A percentile compares a stretch with the other conserved stretches of the same genome.
Evolutionary conservation across 495 filamentous ascomycete species (phyloP).

Genomic region (Talaromyces adpressus): DNA sequence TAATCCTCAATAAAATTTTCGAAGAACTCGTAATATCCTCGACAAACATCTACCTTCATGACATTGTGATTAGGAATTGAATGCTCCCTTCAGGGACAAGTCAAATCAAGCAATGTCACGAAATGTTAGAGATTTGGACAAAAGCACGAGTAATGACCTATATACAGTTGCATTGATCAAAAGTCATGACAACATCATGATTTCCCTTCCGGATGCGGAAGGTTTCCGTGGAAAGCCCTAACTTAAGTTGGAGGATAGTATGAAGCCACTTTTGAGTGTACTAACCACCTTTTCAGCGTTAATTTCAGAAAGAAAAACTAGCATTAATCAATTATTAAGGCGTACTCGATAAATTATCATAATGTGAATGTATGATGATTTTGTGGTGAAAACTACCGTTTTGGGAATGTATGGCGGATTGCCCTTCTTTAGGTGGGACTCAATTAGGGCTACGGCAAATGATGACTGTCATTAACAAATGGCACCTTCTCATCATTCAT

Average conservation of each 20-base stretch:
- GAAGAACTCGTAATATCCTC: too few relatives aligned
- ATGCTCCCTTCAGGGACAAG: too few relatives aligned
- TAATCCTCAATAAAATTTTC: too few relatives aligned
- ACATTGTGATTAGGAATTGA: too few relatives aligned
- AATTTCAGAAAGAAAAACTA: neutral
- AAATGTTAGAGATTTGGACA: neutral
- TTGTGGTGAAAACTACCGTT: neutral
- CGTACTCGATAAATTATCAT: neutral
- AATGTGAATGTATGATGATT: neutral
- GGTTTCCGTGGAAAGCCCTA: neutral
- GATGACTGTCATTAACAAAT: neutral
- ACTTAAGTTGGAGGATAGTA: neutral
- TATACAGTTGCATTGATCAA: neutral
- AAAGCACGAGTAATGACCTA: neutral
- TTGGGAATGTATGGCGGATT: neutral
- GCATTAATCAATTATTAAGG: neutral
- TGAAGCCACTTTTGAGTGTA: neutral
- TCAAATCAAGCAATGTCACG: too few relatives aligned
- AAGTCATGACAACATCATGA: constrained; percentile 3
- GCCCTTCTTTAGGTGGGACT: neutral
- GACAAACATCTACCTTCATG: too few relatives aligned
- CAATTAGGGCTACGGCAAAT: neutral
- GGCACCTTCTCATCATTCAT: neutral
- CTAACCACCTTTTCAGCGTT: neutral
- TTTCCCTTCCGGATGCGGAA: constrained; percentile 4